phyloP scores from a whole-genome alignment of 139 green algal species.

The Chlamydomonas asymmetrica region DNA sequence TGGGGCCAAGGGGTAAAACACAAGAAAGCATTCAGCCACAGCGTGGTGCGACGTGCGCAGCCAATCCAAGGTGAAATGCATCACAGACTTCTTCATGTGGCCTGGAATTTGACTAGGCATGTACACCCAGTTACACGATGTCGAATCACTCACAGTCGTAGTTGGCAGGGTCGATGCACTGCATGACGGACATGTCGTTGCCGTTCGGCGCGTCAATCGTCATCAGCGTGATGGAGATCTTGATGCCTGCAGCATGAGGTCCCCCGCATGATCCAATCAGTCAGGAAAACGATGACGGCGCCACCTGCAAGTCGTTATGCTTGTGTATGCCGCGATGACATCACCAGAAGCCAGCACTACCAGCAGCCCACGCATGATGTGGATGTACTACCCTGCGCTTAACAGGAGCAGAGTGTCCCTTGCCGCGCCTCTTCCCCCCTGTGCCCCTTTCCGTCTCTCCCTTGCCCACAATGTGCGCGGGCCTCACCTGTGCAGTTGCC shows the following conservation, averaged over 20 bases:
- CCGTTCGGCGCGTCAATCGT: constrained; percentile 11
- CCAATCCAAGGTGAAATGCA: not conserved
- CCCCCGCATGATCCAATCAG: not conserved
- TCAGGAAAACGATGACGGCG: not conserved
- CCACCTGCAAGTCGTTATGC: not conserved
- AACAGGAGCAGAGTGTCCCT: too few relatives aligned
- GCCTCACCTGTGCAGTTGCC: not conserved
- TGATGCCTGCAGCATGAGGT: too few relatives aligned
- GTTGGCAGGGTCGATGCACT: constrained; percentile 49
- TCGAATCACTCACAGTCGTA: constrained; percentile 28
- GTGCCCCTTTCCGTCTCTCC: not conserved
- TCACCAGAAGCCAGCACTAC: not conserved
- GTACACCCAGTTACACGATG: too few relatives aligned
- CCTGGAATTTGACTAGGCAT: too few relatives aligned
- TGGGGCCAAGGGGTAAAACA: too few relatives aligned
- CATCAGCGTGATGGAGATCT: constrained; percentile 31
- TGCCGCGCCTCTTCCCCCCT: too few relatives aligned
- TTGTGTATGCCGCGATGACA: not conserved
- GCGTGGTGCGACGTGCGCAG: not conserved
- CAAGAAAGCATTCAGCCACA: too few relatives aligned
- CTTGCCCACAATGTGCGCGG: not conserved
- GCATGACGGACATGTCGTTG: constrained; percentile 11
- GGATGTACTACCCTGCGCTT: too few relatives aligned
- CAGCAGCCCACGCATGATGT: not conserved
- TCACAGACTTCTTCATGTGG: too few relatives aligned